Conservation (phyloP, 2,329 filamentous ascomycete species). For the Fusarium chlamydosporum region DNA sequence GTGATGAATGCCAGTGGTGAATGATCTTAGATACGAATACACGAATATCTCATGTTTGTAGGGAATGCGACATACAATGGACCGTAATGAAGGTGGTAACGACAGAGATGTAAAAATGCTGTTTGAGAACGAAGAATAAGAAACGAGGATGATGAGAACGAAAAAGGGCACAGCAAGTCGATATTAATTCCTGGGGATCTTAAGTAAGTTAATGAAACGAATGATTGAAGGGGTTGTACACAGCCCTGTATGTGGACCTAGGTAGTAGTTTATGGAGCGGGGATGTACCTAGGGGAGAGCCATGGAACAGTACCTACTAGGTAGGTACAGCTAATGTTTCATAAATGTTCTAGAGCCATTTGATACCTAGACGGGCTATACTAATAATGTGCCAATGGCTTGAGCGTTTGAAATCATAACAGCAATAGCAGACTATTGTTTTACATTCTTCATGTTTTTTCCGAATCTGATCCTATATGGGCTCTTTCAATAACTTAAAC, state of each 20-base stretch:
- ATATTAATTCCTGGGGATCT: constrained; percentile 20
- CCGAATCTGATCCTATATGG: background rate
- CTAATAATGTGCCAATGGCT: background rate
- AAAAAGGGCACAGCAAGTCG: constrained; percentile 8
- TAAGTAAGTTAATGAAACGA: constrained; percentile 21
- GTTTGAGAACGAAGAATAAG: constrained; percentile 14
- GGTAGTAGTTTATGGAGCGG: constrained; percentile 40
- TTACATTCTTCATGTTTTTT: background rate
- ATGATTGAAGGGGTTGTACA: constrained; percentile 32
- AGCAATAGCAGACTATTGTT: constrained; percentile 1
- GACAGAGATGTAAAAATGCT: constrained; percentile 20
- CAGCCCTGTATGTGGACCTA: constrained; percentile 49
- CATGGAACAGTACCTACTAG: too few species aligned
- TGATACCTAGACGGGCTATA: background rate
- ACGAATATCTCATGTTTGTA: background rate
- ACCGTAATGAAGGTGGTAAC: constrained; percentile 12
- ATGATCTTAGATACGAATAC: constrained; percentile 15
- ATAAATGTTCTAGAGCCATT: constrained; percentile 42
- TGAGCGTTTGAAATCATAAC: constrained; percentile 8
- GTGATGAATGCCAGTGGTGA: constrained; percentile 2
- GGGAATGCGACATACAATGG: constrained; percentile 6
- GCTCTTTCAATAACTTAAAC: constrained; percentile 2
- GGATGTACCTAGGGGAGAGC: constrained; percentile 20
- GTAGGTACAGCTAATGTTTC: constrained; percentile 45
- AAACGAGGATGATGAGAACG: constrained; percentile 16